Evolutionary conservation across 768 basidiomycete genomes (phyloP), one percentile per base, ranked within the genome.

Genomic region (Russula lepida): DNA sequence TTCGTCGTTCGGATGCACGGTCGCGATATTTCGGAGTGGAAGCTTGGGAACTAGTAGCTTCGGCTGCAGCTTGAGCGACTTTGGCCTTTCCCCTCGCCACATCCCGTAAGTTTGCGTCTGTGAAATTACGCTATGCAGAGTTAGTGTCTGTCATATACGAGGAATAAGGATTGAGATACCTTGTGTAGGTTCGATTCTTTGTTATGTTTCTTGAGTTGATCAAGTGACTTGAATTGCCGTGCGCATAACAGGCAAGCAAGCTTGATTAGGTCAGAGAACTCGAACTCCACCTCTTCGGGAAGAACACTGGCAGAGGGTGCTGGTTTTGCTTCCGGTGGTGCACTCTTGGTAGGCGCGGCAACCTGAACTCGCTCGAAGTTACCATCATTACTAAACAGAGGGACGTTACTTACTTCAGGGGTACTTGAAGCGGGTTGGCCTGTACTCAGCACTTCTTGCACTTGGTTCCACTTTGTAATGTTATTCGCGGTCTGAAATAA

Each of bases 381-480:
- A 43, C 37, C 41, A 48, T 25, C 30, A 37, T 50, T 37, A 3
- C 37, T 13, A 11, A 21, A 50, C 32, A 12, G 9, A 32, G 19
- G 6, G 58, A 21, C 3, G 58, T 50, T 32, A 48, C 47, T 49
- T 35, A 48, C 35, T 43, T 64, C 60, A 28, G 55, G 69, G 43
- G 55, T 49, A 44, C 28, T 66, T 59, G 71, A 33, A 8, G 54
- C 49, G 17, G 67, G 35, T 27, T 58, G 52, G 41, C 67, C 72
- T 27, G 70, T 66, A 39, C 69, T 82, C 53, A 97, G 79, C 68
- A 93, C 95, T 73, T 87, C 88, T 73, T 95, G 92, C 11, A 95
- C 91, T 75, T 87, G 88, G 71, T 95, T 98, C 97, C 95, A 99
- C 71, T 98, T 98, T 68, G 81, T 86, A 70, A 99, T 98, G 68